Conservation (phyloP, 2,329 filamentous ascomycete genomes). For the Colletotrichum euphorbiae region DNA sequence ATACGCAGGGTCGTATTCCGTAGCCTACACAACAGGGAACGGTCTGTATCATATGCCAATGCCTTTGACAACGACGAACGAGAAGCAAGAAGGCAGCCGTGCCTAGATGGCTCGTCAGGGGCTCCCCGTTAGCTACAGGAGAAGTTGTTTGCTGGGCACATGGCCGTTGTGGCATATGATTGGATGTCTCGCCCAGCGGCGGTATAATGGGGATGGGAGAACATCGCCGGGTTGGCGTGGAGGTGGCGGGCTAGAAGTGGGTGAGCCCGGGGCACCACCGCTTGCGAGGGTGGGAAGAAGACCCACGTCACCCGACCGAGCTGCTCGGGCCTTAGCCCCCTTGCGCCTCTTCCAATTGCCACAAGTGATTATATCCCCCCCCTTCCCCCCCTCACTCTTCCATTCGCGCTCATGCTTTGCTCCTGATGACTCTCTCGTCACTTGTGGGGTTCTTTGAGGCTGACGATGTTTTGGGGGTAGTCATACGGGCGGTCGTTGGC, state of each 20-base stretch:
- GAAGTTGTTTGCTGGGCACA: slow-evolving; percentile 18
- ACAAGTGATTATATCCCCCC: not conserved
- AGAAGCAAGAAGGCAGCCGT: slow-evolving; percentile 6
- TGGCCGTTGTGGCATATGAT: slow-evolving; percentile 22
- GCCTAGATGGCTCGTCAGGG: not conserved
- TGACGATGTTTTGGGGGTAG: too few species aligned
- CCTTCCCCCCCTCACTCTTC: too few species aligned
- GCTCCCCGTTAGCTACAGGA: slow-evolving; percentile 4
- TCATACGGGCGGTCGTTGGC: too few species aligned
- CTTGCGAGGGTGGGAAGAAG: slow-evolving; percentile 5
- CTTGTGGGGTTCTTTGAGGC: too few species aligned
- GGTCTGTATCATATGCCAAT: not conserved
- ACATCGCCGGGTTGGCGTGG: not conserved
- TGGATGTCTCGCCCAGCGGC: slow-evolving; percentile 27
- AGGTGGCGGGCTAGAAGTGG: slow-evolving; percentile 15
- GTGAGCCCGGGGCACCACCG: slow-evolving; percentile 11
- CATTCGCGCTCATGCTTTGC: too few species aligned
- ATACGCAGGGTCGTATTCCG: slow-evolving; percentile 5
- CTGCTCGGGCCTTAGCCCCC: not conserved
- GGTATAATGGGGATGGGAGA: not conserved
- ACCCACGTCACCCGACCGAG: slow-evolving; percentile 34
- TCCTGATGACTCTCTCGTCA: too few species aligned
- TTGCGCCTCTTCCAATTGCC: slow-evolving; percentile 20
- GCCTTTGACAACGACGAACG: not conserved
- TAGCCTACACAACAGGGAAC: not conserved